A percentile compares a stretch with the other conserved stretches of the same genome.
Evolutionary conservation across 1,284 basidiomycete genomes (phyloP).

Genomic region (Heterobasidion annosum): DNA sequence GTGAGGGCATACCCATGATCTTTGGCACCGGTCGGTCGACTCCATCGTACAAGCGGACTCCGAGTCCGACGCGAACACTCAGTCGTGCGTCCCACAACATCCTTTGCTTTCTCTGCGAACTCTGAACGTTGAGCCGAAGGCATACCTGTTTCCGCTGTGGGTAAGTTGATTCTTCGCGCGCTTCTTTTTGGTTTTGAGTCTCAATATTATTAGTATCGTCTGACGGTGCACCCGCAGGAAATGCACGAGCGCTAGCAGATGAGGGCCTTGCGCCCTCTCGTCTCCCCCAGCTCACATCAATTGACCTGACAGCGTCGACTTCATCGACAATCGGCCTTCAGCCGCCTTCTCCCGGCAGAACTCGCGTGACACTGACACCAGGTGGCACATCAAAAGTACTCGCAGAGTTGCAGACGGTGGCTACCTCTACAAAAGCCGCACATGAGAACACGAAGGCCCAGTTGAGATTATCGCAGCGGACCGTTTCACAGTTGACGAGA

Average conservation of each 20-base stretch:
- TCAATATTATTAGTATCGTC: constrained; percentile 4
- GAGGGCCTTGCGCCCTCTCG: constrained; percentile 32
- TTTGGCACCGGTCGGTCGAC: constrained; percentile 32
- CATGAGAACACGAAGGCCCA: constrained; percentile 79
- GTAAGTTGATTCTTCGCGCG: constrained; percentile 31
- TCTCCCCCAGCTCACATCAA: constrained; percentile 18
- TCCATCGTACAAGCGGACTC: constrained; percentile 40
- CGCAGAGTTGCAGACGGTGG: constrained; percentile 74
- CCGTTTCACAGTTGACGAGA: constrained; percentile 70
- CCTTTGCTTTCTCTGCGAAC: background rate
- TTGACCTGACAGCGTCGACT: constrained; percentile 15
- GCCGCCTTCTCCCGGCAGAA: constrained; percentile 10
- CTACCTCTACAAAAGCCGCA: constrained; percentile 69
- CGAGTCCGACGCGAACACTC: constrained; percentile 68
- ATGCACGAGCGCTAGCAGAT: constrained; percentile 72
- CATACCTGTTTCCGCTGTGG: constrained; percentile 74
- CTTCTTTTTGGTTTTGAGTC: constrained; percentile 5
- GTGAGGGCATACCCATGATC: constrained; percentile 61
- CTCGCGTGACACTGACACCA: constrained; percentile 47
- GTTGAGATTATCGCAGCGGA: constrained; percentile 66
- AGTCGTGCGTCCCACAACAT: constrained; percentile 51
- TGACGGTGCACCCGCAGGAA: constrained; percentile 37
- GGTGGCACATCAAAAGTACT: constrained; percentile 76
- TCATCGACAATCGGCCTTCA: constrained; percentile 17
- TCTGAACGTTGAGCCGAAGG: constrained; percentile 30